Evolutionary conservation across 164 flowering plant species (phyloP).

Genomic region (Chimonanthus praecox): DNA sequence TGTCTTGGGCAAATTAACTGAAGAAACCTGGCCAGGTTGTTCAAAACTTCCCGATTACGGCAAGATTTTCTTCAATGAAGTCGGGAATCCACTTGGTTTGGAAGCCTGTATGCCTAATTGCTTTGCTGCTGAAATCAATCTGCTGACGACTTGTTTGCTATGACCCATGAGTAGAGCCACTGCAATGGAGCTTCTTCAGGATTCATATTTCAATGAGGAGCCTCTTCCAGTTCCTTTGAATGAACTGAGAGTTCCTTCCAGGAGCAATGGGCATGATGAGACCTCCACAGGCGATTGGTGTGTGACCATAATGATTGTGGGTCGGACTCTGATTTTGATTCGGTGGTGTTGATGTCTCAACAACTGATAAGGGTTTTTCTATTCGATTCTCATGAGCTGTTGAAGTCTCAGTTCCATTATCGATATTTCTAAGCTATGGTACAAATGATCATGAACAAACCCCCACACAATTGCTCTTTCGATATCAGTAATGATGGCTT

Average conservation of each 20-base stretch:
- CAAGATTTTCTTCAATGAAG: slow-evolving; percentile 54
- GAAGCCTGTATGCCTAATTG: slow-evolving; percentile 50
- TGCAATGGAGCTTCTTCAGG: slow-evolving; percentile 68
- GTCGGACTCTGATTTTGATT: slow-evolving; percentile 76
- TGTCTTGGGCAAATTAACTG: slow-evolving; percentile 66
- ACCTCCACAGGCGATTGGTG: slow-evolving; percentile 45
- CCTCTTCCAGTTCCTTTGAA: slow-evolving; percentile 68
- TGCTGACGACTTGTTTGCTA: slow-evolving; percentile 60
- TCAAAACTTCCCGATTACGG: slow-evolving; percentile 67
- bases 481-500: no score
- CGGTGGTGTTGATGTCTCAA: slow-evolving; percentile 33
- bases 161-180: slow-evolving; percentile 66
- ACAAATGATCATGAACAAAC: no score
- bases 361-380: slow-evolving; percentile 57
- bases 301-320: slow-evolving; percentile 33
- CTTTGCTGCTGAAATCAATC: slow-evolving; percentile 48
- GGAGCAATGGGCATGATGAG: slow-evolving; percentile 42
- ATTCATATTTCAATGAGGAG: slow-evolving; percentile 62
- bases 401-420: neutral
- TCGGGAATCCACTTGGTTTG: slow-evolving; percentile 57
- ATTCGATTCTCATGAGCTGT: slow-evolving; percentile 56
- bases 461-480: no score
- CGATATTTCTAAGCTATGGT: no score
- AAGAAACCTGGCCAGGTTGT: slow-evolving; percentile 73
- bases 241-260: slow-evolving; percentile 61